Evolutionary conservation across 1,284 basidiomycete species (phyloP).

Genomic region (Amylostereum areolatum): DNA sequence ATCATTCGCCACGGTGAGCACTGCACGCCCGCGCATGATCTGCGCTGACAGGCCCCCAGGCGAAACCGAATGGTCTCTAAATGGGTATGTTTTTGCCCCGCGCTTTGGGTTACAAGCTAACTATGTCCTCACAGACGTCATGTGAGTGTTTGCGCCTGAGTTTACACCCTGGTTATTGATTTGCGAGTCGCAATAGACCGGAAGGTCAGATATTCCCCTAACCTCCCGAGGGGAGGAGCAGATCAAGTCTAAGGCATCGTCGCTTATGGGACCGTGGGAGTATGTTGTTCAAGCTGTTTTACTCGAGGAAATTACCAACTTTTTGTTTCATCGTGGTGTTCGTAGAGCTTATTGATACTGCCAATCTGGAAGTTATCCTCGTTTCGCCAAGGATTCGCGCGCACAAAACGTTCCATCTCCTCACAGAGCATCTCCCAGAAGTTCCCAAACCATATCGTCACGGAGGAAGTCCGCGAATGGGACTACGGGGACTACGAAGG

Average conservation of each 20-base stretch:
- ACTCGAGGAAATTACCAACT: conserved; percentile 1
- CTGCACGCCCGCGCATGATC: conserved; percentile 1
- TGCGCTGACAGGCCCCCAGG: conserved; percentile 38
- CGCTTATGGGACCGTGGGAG: conserved; percentile 74
- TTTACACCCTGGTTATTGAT: conserved; percentile 13
- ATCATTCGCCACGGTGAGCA: conserved; percentile 68
- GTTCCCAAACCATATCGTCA: conserved; percentile 49
- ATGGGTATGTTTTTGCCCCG: conserved; percentile 47
- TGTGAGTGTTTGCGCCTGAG: no score
- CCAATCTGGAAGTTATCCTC: conserved; percentile 69
- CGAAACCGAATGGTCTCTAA: conserved; percentile 93
- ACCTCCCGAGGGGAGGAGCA: conserved; percentile 77
- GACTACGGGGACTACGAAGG: conserved; percentile 92
- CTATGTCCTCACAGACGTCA: no score
- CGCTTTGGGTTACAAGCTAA: neutral
- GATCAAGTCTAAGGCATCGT: conserved; percentile 57
- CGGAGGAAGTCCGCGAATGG: conserved; percentile 77
- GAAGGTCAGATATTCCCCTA: conserved; percentile 81
- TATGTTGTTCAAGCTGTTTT: conserved; percentile 32
- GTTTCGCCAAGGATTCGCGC: conserved; percentile 85
- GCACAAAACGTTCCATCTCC: conserved; percentile 77
- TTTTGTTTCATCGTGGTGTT: conserved; percentile 5
- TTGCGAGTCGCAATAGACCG: conserved; percentile 54
- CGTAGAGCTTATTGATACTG: conserved; percentile 75
- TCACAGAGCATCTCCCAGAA: conserved; percentile 55